Evolutionary conservation across 306 rosid genomes (phyloP).

Genomic region (Citrullus colocynthis): DNA sequence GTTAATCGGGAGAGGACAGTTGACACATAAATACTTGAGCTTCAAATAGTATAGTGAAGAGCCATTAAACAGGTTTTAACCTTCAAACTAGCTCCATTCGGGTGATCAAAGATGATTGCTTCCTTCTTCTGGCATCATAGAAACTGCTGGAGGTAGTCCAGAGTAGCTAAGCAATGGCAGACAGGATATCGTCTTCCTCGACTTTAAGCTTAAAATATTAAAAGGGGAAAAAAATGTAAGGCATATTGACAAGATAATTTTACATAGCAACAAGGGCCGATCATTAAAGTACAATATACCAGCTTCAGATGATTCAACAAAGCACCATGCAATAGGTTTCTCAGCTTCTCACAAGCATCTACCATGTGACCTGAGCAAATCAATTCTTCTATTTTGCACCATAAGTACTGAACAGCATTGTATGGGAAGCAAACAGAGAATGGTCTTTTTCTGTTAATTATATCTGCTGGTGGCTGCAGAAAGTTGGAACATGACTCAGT

Average conservation of each 20-base stretch:
- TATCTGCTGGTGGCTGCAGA: conserved; percentile 62
- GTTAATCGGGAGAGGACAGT: not conserved
- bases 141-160: not conserved
- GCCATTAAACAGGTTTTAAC: not conserved
- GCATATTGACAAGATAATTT: not conserved
- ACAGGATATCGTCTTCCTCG: conserved; percentile 2
- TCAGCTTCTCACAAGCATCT: conserved; percentile 70
- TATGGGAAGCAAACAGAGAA: conserved; percentile 83
- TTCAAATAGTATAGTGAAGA: not conserved
- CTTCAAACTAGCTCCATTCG: not conserved
- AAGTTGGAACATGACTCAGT: conserved; percentile 9
- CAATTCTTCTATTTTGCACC: conserved; percentile 61
- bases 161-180: not conserved
- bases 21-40: not conserved
- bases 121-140: not conserved
- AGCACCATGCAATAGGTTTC: conserved; percentile 44
- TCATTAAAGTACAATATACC: conserved; percentile 26
- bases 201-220: conserved; percentile 4
- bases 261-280: not conserved
- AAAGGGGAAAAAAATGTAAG: not conserved
- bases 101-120: not conserved
- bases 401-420: conserved; percentile 60
- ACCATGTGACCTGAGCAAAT: conserved; percentile 63
- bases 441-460: conserved; percentile 62
- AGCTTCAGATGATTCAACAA: conserved; percentile 49